Percentiles rank a stretch among this genome's conserved stretches.
Conservation (phyloP, 202 grass and related monocot genomes). For the Brachypodium distachyon region DNA sequence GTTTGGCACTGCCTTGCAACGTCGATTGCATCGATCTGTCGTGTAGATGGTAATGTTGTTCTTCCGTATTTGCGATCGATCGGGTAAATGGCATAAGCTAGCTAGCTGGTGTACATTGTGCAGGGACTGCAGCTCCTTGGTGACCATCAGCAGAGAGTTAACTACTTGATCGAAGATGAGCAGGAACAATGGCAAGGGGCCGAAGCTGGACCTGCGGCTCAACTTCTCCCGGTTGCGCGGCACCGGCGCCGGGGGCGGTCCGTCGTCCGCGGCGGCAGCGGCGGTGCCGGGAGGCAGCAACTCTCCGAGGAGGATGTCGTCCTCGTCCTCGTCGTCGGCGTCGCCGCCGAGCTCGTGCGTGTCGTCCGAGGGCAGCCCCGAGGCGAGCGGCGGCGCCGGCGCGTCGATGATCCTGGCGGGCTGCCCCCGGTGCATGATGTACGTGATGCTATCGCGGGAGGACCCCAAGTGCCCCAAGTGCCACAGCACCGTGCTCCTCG, state of each 20-base stretch:
- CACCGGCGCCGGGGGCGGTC: not conserved
- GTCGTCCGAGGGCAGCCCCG: slow-evolving; percentile 80
- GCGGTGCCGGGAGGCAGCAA: not conserved
- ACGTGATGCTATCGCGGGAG: slow-evolving; percentile 89
- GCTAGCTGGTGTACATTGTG: not conserved
- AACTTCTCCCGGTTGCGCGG: slow-evolving; percentile 50
- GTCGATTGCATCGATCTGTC: not conserved
- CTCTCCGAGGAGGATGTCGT: slow-evolving; percentile 46
- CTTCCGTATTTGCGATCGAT: not conserved
- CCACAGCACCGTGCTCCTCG: slow-evolving; percentile 74
- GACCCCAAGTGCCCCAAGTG: slow-evolving; percentile 93
- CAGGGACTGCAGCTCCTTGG: not conserved
- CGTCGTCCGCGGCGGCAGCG: not conserved
- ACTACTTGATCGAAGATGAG: slow-evolving; percentile 37
- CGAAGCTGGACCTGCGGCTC: slow-evolving; percentile 52
- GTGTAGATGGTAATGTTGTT: not conserved
- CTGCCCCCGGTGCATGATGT: slow-evolving; percentile 94
- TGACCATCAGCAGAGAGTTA: too few species aligned
- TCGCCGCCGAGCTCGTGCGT: slow-evolving; percentile 86
- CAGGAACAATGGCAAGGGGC: slow-evolving; percentile 74
- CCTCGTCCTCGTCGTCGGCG: slow-evolving; percentile 40
- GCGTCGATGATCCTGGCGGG: slow-evolving; percentile 62
- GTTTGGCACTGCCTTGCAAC: not conserved
- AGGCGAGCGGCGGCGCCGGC: slow-evolving; percentile 3
- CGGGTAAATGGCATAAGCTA: not conserved